phyloP scores from a whole-genome alignment of 2,329 filamentous ascomycete species.

The Hortaea sp. region DNA sequence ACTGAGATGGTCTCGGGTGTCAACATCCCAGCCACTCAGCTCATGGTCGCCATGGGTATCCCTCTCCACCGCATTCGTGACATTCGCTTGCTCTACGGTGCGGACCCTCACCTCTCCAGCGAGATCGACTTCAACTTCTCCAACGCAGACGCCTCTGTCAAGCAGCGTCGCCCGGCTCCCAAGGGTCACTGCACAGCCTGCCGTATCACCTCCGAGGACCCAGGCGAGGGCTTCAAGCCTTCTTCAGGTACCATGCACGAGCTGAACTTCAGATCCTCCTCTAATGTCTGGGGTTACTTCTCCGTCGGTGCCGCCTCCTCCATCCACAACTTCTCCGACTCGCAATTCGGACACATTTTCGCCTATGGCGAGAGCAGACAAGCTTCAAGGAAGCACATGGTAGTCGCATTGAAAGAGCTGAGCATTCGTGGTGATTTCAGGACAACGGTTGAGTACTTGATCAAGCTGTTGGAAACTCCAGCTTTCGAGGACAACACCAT shows the following conservation, averaged over 20 bases:
- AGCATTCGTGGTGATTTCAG: slow-evolving; percentile 99
- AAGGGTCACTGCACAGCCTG: slow-evolving; percentile 97
- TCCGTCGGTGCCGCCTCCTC: slow-evolving; percentile 92
- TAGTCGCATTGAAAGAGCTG: slow-evolving; percentile 93
- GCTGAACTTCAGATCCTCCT: slow-evolving; percentile 96
- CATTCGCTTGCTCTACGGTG: slow-evolving; percentile 90
- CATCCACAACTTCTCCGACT: slow-evolving; percentile 98
- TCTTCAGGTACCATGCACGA: slow-evolving; percentile 99
- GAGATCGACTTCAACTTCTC: slow-evolving; percentile 97
- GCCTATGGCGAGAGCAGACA: slow-evolving; percentile 96
- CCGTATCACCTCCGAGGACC: slow-evolving; percentile 97
- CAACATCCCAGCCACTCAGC: slow-evolving; percentile 90
- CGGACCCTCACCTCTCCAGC: slow-evolving; percentile 75
- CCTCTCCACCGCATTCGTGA: slow-evolving; percentile 91
- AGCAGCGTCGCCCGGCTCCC: slow-evolving; percentile 79
- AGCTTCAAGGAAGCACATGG: slow-evolving; percentile 97
- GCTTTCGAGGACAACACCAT: slow-evolving; percentile 99
- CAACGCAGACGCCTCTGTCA: slow-evolving; percentile 68
- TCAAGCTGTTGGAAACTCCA: slow-evolving; percentile 96
- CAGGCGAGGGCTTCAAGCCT: slow-evolving; percentile 98
- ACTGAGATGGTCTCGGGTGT: slow-evolving; percentile 99
- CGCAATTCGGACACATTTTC: slow-evolving; percentile 98
- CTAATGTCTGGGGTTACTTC: slow-evolving; percentile 99
- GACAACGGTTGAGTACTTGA: slow-evolving; percentile 96
- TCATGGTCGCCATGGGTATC: slow-evolving; percentile 98